A percentile compares a stretch with the other conserved stretches of the same genome.
Evolutionary conservation across 768 basidiomycete genomes (phyloP).

Genomic region (Filobasidium floriforme): DNA sequence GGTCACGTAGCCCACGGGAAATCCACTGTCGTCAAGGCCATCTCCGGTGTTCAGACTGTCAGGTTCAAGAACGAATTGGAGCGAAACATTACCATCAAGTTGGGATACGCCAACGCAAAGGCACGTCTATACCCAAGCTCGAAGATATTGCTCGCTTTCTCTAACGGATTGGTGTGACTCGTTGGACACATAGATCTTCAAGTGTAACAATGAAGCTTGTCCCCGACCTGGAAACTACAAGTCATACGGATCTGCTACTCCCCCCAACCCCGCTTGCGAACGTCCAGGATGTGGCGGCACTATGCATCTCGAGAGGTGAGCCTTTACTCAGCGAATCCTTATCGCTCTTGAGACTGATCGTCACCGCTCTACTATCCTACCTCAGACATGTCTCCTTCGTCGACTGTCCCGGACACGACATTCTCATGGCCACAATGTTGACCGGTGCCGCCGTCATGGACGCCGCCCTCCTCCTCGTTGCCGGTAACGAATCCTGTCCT

Average conservation of each 20-base stretch:
- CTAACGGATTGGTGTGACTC: background rate
- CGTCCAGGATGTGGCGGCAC: constrained; percentile 79
- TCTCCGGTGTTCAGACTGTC: constrained; percentile 96
- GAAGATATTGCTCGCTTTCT: background rate
- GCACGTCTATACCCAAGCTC: constrained; percentile 50
- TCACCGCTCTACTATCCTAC: background rate
- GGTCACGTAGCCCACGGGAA: constrained; percentile 78
- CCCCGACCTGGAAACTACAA: constrained; percentile 89
- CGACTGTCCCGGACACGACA: constrained; percentile 90
- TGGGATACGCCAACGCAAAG: constrained; percentile 98
- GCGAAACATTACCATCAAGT: constrained; percentile 97
- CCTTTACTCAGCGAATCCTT: background rate
- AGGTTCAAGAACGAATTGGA: constrained; percentile 99
- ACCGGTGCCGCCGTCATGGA: constrained; percentile 99
- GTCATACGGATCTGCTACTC: constrained; percentile 88
- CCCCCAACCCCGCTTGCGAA: constrained; percentile 87
- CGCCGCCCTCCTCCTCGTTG: constrained; percentile 87
- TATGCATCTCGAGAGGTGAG: constrained; percentile 75
- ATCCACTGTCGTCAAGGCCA: constrained; percentile 74
- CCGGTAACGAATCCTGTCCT: constrained; percentile 97
- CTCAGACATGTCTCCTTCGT: constrained; percentile 88
- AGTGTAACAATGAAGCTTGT: constrained; percentile 89
- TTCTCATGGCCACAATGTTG: constrained; percentile 99
- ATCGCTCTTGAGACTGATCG: background rate
- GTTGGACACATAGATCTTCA: constrained; percentile 63